These are phyloP conservation scores for Exophiala alcalophila DNA, from an alignment of 2,329 filamentous ascomycete species.

Conservation along the genomic window DNA sequence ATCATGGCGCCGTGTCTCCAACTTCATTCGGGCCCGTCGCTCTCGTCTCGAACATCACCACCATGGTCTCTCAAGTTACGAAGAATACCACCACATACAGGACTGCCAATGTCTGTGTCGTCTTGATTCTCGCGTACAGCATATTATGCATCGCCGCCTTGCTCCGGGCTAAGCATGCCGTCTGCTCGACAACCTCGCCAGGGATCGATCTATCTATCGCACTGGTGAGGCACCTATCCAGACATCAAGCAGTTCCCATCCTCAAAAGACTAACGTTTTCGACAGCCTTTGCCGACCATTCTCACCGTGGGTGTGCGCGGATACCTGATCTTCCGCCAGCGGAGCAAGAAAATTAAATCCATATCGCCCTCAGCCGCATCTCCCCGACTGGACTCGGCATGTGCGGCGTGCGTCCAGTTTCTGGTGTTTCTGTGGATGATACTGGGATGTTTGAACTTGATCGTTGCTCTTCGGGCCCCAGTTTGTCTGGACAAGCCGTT, in stretches of 20 bases:
- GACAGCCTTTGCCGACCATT: slow-evolving; percentile 19
- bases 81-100: slow-evolving; percentile 7
- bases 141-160: slow-evolving; percentile 15
- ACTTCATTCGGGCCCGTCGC: not conserved
- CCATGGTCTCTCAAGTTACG: slow-evolving; percentile 3
- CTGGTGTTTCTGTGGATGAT: slow-evolving; percentile 20
- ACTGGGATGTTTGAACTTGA: slow-evolving; percentile 19
- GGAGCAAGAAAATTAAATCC: slow-evolving; percentile 6
- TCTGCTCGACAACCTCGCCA: slow-evolving; percentile 16
- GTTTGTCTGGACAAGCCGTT: slow-evolving; percentile 15
- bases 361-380: slow-evolving; percentile 12
- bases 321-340: slow-evolving; percentile 15
- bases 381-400: slow-evolving; percentile 15
- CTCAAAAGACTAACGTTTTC: not conserved
- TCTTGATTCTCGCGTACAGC: slow-evolving; percentile 12
- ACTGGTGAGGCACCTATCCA: slow-evolving; percentile 11
- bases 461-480: slow-evolving; percentile 18
- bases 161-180: slow-evolving; percentile 10
- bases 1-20: slow-evolving; percentile 9
- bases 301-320: slow-evolving; percentile 10
- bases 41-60: slow-evolving; percentile 1
- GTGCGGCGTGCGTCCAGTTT: slow-evolving; percentile 7
- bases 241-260: not conserved
- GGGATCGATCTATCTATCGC: slow-evolving; percentile 22
- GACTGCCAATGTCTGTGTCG: slow-evolving; percentile 4